These are phyloP conservation scores for Termitomyces sp. DNA, from an alignment of 768 basidiomycete genomes.

Conservation along the genomic window DNA sequence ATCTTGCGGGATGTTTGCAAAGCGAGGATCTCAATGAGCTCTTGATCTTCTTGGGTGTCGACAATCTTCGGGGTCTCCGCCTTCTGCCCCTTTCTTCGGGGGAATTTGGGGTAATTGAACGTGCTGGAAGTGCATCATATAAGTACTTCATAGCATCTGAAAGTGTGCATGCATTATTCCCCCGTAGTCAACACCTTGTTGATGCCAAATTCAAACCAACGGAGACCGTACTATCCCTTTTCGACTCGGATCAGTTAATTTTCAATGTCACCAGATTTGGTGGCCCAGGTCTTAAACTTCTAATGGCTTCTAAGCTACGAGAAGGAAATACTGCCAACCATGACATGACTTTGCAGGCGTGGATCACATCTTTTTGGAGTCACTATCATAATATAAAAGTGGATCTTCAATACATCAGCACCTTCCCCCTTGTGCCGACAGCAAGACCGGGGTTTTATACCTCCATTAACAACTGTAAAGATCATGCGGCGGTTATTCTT, in stretches of 20 bases:
- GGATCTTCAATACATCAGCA: conserved; percentile 11
- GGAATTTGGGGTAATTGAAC: conserved; percentile 23
- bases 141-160: conserved; percentile 23
- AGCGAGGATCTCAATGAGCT: conserved; percentile 21
- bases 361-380: conserved; percentile 34
- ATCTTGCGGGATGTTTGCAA: conserved; percentile 6
- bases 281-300: conserved; percentile 10
- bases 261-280: conserved; percentile 24
- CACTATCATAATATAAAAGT: conserved; percentile 8
- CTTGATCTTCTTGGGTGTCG: conserved; percentile 21
- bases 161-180: conserved; percentile 19
- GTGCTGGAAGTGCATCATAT: conserved; percentile 1
- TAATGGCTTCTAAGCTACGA: conserved; percentile 7
- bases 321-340: not conserved
- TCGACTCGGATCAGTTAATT: not conserved
- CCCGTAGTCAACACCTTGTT: conserved; percentile 20
- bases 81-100: conserved; percentile 36
- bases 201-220: conserved; percentile 20
- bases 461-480: conserved; percentile 27
- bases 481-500: conserved; percentile 22
- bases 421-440: conserved; percentile 34
- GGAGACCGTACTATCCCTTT: conserved; percentile 14
- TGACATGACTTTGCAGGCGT: conserved; percentile 1
- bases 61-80: conserved; percentile 23
- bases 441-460: conserved; percentile 20